Conservation (phyloP, 768 basidiomycete species). For the Cystofilobasidium capitatum region DNA sequence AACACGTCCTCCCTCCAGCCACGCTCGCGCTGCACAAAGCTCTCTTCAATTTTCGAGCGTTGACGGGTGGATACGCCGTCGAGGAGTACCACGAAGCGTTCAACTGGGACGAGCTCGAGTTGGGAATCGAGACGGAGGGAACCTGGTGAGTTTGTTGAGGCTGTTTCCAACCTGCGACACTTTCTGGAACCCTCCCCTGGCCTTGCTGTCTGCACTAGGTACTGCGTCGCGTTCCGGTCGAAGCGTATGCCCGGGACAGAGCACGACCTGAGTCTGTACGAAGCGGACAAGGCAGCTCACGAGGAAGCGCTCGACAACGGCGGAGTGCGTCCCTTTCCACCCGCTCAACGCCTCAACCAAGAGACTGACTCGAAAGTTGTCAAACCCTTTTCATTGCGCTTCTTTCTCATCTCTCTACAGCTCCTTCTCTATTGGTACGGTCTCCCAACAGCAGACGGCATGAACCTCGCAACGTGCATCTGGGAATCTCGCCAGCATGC, state of each 20-base stretch:
- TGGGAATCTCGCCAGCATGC: slow-evolving; percentile 81
- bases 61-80: slow-evolving; percentile 48
- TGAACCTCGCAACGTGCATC: slow-evolving; percentile 90
- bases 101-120: slow-evolving; percentile 67
- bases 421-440: slow-evolving; percentile 94
- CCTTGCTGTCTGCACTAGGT: slow-evolving; percentile 39
- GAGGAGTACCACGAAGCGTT: slow-evolving; percentile 65
- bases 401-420: slow-evolving; percentile 39
- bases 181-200: slow-evolving; percentile 16
- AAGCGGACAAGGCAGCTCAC: slow-evolving; percentile 76
- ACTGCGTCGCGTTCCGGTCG: slow-evolving; percentile 81
- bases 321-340: slow-evolving; percentile 49
- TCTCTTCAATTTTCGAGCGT: not conserved
- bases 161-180: not conserved
- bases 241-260: slow-evolving; percentile 60
- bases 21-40: not conserved
- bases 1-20: not conserved
- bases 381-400: slow-evolving; percentile 6
- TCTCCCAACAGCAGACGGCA: slow-evolving; percentile 60
- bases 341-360: not conserved
- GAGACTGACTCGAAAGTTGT: not conserved
- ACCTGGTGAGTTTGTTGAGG: slow-evolving; percentile 51
- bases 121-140: slow-evolving; percentile 54
- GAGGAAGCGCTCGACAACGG: slow-evolving; percentile 85
- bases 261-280: slow-evolving; percentile 59